phyloP scores from a whole-genome alignment of 2,329 filamentous ascomycete species.

The Amphichorda felina region DNA sequence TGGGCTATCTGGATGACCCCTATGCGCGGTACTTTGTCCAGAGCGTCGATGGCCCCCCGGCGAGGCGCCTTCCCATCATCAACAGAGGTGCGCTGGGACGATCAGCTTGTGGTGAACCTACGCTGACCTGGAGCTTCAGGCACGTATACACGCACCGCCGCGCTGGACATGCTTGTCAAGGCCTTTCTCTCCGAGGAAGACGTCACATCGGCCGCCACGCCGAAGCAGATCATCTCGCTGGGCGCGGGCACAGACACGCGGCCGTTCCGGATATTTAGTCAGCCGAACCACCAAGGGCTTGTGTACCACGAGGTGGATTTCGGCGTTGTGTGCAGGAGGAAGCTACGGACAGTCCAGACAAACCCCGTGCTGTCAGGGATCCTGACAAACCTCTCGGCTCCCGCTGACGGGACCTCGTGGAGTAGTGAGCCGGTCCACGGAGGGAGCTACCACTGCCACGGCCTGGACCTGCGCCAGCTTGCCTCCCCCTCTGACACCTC shows the following conservation, averaged over 20 bases:
- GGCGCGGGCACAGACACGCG: slow-evolving; percentile 92
- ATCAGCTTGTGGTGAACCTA: background rate
- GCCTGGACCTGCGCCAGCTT: slow-evolving; percentile 59
- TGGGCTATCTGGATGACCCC: slow-evolving; percentile 74
- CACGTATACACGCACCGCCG: slow-evolving; percentile 82
- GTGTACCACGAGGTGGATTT: slow-evolving; percentile 94
- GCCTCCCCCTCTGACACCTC: too few relatives aligned
- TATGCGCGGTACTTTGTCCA: slow-evolving; percentile 64
- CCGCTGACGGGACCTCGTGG: slow-evolving; percentile 24
- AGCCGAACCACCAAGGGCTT: slow-evolving; percentile 27
- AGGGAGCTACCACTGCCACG: slow-evolving; percentile 44
- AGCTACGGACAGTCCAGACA: slow-evolving; percentile 42
- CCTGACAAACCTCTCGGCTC: slow-evolving; percentile 18
- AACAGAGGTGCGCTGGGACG: slow-evolving; percentile 59
- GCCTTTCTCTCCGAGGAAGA: slow-evolving; percentile 47
- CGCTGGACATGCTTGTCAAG: slow-evolving; percentile 66
- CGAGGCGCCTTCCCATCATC: slow-evolving; percentile 75
- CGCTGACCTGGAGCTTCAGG: slow-evolving; percentile 44
- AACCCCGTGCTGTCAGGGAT: slow-evolving; percentile 27
- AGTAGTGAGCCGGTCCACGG: slow-evolving; percentile 22
- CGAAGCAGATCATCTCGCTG: slow-evolving; percentile 76
- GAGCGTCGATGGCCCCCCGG: slow-evolving; percentile 27
- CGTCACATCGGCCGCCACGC: slow-evolving; percentile 1
- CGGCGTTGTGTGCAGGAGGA: slow-evolving; percentile 55
- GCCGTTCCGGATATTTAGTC: slow-evolving; percentile 60